Conservation (phyloP, 192 early-diverging fungal genomes). For the Backusella circina region DNA sequence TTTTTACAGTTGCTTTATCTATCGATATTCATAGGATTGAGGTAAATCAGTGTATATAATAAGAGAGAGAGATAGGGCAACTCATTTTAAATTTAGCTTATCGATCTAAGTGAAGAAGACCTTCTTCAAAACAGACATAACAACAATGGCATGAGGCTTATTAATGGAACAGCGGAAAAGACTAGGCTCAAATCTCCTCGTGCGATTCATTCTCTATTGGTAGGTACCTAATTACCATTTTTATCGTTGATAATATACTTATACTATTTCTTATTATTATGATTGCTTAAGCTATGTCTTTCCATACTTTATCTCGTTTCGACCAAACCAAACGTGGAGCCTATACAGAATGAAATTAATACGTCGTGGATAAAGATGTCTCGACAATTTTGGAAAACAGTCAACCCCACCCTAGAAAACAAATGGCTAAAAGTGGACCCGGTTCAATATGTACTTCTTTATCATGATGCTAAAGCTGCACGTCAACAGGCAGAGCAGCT, state of each 20-base stretch:
- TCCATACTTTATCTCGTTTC: not conserved
- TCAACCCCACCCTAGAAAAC: conserved; percentile 10
- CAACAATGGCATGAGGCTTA: not conserved
- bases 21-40: conserved; percentile 78
- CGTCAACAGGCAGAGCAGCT: not conserved
- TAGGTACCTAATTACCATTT: not conserved
- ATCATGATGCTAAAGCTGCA: not conserved
- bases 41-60: conserved; percentile 27
- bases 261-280: not conserved
- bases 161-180: not conserved
- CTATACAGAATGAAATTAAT: not conserved
- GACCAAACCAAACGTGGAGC: not conserved
- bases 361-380: not conserved
- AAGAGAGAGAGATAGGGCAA: not conserved
- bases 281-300: not conserved
- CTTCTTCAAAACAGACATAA: conserved; percentile 1
- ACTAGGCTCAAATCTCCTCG: not conserved
- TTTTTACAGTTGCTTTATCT: conserved; percentile 72
- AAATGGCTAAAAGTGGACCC: conserved; percentile 25
- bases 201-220: not conserved
- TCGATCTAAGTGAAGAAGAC: conserved; percentile 20
- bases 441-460: conserved; percentile 6
- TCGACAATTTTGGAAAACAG: not conserved
- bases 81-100: conserved; percentile 14
- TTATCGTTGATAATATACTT: not conserved